Evolutionary conservation across 2,329 filamentous ascomycete species (phyloP).

Genomic region (Xylaria sp.): DNA sequence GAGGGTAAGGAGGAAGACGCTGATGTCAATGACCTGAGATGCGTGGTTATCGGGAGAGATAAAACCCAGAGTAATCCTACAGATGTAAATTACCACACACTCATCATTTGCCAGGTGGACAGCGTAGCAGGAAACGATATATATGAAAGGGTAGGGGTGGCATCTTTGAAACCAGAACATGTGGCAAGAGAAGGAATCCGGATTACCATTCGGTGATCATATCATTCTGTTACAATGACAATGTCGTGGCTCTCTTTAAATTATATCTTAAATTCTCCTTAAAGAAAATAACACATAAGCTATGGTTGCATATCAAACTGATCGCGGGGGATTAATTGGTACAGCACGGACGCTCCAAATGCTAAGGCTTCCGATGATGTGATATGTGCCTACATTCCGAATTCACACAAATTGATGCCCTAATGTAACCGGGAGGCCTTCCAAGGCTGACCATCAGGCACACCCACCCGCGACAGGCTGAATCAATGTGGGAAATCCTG

Average conservation of each 20-base stretch:
- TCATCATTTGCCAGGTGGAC: slow-evolving; percentile 13
- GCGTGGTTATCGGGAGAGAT: too few species aligned
- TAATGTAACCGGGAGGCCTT: neutral
- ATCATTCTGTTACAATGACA: too few species aligned
- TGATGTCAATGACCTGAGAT: too few species aligned
- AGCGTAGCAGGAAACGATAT: neutral
- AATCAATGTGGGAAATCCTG: slow-evolving; percentile 2
- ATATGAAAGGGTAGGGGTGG: slow-evolving; percentile 31
- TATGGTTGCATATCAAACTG: too few species aligned
- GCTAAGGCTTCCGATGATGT: too few species aligned
- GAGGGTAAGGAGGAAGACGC: too few species aligned
- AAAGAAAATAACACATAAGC: too few species aligned
- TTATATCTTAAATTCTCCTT: neutral
- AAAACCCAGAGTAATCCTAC: too few species aligned
- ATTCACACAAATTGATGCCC: neutral
- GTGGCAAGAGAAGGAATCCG: neutral
- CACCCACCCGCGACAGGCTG: neutral
- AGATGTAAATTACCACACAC: slow-evolving; percentile 11
- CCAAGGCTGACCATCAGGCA: neutral
- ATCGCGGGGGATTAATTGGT: neutral
- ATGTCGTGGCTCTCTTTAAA: neutral
- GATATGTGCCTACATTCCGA: neutral
- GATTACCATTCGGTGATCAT: too few species aligned
- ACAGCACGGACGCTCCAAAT: too few species aligned
- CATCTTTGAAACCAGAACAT: slow-evolving; percentile 20